Evolutionary conservation across 2,329 filamentous ascomycete genomes (phyloP).

Genomic region (Fusarium drepaniforme): DNA sequence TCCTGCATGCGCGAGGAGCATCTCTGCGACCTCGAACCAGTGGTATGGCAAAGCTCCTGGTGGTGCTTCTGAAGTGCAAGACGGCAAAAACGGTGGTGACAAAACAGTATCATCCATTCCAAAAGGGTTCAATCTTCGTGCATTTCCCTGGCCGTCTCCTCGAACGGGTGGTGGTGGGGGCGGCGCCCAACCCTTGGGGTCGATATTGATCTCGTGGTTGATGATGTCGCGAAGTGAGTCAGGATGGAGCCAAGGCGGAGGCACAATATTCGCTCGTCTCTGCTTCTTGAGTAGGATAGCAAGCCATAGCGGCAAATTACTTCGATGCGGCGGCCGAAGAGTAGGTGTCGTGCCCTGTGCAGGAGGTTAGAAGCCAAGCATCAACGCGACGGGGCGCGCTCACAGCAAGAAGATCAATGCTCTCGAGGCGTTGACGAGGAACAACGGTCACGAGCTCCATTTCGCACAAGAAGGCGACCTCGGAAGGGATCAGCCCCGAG

Average conservation of each 20-base stretch:
- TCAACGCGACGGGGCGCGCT: constrained; percentile 54
- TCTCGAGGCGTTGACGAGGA: constrained; percentile 89
- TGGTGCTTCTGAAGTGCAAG: constrained; percentile 77
- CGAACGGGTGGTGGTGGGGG: constrained; percentile 75
- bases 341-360: constrained; percentile 80
- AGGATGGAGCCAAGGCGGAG: constrained; percentile 88
- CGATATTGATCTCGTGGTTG: constrained; percentile 80
- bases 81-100: constrained; percentile 82
- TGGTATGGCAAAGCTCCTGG: constrained; percentile 87
- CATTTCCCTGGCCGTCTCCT: constrained; percentile 60
- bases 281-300: constrained; percentile 95
- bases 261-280: constrained; percentile 90
- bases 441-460: constrained; percentile 97
- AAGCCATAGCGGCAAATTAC: constrained; percentile 90
- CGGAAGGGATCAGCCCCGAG: constrained; percentile 78
- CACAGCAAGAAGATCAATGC: constrained; percentile 87
- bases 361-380: constrained; percentile 28
- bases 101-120: constrained; percentile 52
- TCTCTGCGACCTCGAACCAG: constrained; percentile 92
- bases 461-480: constrained; percentile 95
- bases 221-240: constrained; percentile 83
- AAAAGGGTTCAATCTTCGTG: constrained; percentile 48
- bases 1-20: constrained; percentile 84
- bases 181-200: constrained; percentile 80
- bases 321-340: constrained; percentile 84